Conservation (phyloP, 306 rosid species). For the Glycine tomentella region DNA sequence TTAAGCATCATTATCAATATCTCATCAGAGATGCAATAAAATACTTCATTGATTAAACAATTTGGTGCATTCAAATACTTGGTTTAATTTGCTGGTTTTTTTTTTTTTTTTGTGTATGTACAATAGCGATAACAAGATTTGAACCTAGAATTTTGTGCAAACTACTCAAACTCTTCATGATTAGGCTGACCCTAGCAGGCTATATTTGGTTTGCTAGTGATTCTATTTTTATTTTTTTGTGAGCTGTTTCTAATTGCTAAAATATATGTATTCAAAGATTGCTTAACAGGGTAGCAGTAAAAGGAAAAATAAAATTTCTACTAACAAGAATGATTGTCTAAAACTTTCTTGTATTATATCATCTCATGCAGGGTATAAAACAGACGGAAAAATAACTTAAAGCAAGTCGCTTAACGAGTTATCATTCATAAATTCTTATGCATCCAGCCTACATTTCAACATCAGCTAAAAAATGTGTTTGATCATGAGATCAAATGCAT, state of each 20-base stretch:
- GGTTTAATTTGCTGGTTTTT: neutral
- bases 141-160: neutral
- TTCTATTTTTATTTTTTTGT: neutral
- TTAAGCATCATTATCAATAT: neutral
- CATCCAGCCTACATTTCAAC: no score
- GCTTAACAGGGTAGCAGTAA: neutral
- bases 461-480: no score
- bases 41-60: neutral
- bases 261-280: neutral
- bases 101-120: no score
- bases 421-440: neutral
- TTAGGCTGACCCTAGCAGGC: neutral
- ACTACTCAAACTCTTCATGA: neutral
- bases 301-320: neutral
- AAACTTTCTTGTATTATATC: neutral
- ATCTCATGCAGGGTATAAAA: neutral
- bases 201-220: neutral
- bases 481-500: no score
- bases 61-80: neutral
- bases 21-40: neutral
- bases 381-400: neutral
- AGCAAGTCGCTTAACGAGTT: slow-evolving; percentile 18
- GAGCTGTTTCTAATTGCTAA: neutral
- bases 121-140: neutral
- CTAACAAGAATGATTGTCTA: slow-evolving; percentile 1